phyloP scores from a whole-genome alignment of 768 basidiomycete genomes.

The Collybiopsis luxurians region DNA sequence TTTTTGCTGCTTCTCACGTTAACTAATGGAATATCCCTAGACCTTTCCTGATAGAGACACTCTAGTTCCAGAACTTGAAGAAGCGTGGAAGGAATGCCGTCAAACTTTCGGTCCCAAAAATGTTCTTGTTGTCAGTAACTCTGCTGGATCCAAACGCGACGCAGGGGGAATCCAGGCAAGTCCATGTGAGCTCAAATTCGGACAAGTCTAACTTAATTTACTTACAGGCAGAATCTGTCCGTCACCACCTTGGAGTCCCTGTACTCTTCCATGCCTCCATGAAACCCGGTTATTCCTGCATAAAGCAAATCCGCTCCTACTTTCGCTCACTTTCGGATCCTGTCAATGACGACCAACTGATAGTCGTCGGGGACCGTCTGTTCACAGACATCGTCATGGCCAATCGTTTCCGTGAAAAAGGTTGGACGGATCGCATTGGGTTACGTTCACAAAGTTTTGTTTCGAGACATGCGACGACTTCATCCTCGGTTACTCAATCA shows the following conservation, averaged over 20 bases:
- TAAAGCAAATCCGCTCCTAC: constrained; percentile 66
- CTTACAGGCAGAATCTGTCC: constrained; percentile 80
- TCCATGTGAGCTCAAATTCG: constrained; percentile 8
- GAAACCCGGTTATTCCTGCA: constrained; percentile 84
- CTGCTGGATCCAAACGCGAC: constrained; percentile 81
- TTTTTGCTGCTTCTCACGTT: not conserved
- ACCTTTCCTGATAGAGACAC: constrained; percentile 77
- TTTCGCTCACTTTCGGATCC: constrained; percentile 62
- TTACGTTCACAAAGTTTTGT: constrained; percentile 5
- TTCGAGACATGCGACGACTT: too few species aligned
- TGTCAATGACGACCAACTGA: constrained; percentile 58
- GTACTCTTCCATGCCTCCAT: constrained; percentile 73
- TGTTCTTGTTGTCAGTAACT: constrained; percentile 92
- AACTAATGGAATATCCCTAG: constrained; percentile 34
- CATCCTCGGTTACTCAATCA: too few species aligned
- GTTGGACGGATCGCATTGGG: constrained; percentile 12
- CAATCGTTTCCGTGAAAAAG: constrained; percentile 54
- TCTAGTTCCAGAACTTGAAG: constrained; percentile 75
- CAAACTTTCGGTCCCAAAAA: constrained; percentile 72
- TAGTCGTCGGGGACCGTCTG: constrained; percentile 89
- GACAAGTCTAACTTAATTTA: not conserved
- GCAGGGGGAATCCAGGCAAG: constrained; percentile 77
- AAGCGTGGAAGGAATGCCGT: constrained; percentile 73
- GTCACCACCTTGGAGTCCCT: constrained; percentile 71
- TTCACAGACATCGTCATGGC: constrained; percentile 91